Evolutionary conservation across 2,329 filamentous ascomycete genomes (phyloP), one percentile per base, ranked within the genome.

Genomic region (Plenodomus biglobosus): DNA sequence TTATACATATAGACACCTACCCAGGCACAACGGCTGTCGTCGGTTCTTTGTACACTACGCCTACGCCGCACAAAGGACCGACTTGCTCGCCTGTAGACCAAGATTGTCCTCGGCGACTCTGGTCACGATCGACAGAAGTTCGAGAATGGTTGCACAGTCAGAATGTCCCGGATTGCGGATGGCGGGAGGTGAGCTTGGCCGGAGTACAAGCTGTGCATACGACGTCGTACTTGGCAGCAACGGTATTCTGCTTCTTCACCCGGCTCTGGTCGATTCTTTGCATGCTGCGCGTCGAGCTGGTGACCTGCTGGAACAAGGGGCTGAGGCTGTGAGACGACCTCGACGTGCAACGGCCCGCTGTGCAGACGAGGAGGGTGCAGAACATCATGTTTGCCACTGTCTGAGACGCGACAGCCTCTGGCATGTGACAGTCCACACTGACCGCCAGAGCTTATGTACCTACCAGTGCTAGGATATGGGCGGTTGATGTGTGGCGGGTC

Each of bases 271-370:
- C 11, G n/a, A n/a, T n/a, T n/a, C n/a, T 24, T 5, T 24, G 10
- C 22, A 24, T 24, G 38, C 27, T 44, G 38, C 38, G 51, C 50
- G 48, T 54, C 54, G 51, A 37, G 32, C 55, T 58, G 50, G 56
- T 66, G 64, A 67, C 51, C 39, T 57, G 8, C 59, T 46, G 42
- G 50, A 53, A 55, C 58, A 61, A 55, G 55, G 55, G 55, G 57
- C 48, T 43, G 40, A 46, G 42, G 45, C 41, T 52, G 45, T 49
- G 55, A 42, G 59, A 62, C 56, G 57, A 56, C 55, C 47, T 65
- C 43, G 56, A 58, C 42, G 61, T 66, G 62, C 63, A 46, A 57
- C 59, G 63, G 63, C 55, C 66, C 63, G 63, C 58, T 47, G 50
- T 55, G 59, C 53, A 59, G 42, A 52, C 47, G 51, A 50, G 49